Conservation (phyloP, 2,329 filamentous ascomycete species). For the Epichloe elymi region DNA sequence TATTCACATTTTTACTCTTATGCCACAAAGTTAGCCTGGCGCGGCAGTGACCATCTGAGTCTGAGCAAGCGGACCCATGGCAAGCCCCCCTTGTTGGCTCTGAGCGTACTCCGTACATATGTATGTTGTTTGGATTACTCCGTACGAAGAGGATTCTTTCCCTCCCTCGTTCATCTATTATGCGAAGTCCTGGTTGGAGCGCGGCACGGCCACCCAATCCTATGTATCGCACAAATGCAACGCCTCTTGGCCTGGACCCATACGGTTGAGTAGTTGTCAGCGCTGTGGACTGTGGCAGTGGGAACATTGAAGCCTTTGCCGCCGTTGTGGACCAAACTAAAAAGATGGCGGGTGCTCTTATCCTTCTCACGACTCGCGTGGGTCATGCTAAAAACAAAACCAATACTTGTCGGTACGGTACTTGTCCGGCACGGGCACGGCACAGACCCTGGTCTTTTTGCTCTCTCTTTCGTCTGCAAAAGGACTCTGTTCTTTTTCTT, state of each 20-base stretch:
- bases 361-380: conserved; percentile 1
- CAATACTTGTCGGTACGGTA: background rate
- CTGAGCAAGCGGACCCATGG: conserved; percentile 3
- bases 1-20: background rate
- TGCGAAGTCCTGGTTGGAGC: background rate
- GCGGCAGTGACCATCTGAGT: background rate
- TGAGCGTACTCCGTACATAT: conserved; percentile 1
- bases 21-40: conserved; percentile 4
- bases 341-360: background rate
- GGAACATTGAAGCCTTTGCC: background rate
- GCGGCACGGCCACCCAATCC: conserved; percentile 1
- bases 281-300: background rate
- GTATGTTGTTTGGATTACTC: background rate
- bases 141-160: background rate
- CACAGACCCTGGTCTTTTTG: background rate
- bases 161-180: too few species aligned
- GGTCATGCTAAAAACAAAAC: background rate
- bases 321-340: background rate
- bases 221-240: conserved; percentile 1
- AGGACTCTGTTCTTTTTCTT: background rate
- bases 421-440: background rate
- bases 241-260: background rate
- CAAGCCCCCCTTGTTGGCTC: conserved; percentile 5
- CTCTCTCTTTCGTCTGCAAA: background rate
- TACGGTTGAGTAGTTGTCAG: background rate